These are phyloP conservation scores for Ambispora gerdemannii DNA, from an alignment of 192 early-diverging fungal genomes.

Conservation along the genomic window DNA sequence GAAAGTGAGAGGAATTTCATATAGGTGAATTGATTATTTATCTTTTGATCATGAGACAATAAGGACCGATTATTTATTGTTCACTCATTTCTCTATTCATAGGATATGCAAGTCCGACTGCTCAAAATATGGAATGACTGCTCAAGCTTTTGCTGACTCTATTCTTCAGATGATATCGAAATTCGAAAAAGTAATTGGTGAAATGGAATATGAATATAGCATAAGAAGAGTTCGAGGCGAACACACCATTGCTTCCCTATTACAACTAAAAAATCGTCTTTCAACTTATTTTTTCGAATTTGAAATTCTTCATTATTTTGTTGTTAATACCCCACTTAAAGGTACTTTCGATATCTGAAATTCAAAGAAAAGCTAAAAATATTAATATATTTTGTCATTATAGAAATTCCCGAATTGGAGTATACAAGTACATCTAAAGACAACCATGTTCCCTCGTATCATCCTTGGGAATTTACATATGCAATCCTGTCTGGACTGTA, in stretches of 20 bases:
- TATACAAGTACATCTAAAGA: no score
- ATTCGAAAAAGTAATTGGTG: constrained; percentile 34
- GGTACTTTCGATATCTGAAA: constrained; percentile 16
- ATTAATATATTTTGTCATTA: no score
- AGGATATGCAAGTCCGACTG: constrained; percentile 18
- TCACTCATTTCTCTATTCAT: no score
- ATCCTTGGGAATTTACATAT: constrained; percentile 4
- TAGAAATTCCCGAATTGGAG: constrained; percentile 3
- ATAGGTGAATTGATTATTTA: neutral
- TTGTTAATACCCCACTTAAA: constrained; percentile 9
- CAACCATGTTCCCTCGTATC: neutral
- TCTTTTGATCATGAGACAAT: neutral
- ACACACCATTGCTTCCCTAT: constrained; percentile 31
- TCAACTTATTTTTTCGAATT: constrained; percentile 18
- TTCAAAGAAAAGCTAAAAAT: no score
- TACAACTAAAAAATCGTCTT: constrained; percentile 27
- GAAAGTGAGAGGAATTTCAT: constrained; percentile 20
- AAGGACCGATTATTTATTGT: neutral
- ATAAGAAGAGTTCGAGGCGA: constrained; percentile 9
- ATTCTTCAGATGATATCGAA: constrained; percentile 26
- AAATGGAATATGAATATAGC: constrained; percentile 29
- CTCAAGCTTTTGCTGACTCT: constrained; percentile 40
- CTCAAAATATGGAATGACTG: constrained; percentile 40
- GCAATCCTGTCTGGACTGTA: constrained; percentile 10
- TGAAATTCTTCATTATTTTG: constrained; percentile 13